These are phyloP conservation scores for Alisma plantagoaquatica DNA, from an alignment of 106 monocot species.

Conservation along the genomic window DNA sequence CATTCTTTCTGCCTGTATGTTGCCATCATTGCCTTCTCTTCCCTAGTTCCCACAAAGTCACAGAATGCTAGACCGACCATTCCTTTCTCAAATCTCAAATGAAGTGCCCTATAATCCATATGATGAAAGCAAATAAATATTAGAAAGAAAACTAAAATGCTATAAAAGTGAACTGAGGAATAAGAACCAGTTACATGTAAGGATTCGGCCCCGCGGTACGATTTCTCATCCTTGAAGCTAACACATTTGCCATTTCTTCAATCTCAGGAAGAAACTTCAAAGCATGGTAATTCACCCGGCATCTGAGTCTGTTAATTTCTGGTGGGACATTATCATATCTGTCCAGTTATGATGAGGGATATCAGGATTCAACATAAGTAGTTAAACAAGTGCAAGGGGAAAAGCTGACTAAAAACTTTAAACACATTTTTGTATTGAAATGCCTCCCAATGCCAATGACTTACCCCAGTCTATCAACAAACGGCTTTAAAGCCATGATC, in stretches of 20 bases:
- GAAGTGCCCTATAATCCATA: conserved; percentile 99
- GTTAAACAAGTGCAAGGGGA: too few relatives aligned
- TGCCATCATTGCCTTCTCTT: conserved; percentile 97
- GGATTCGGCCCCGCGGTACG: conserved; percentile 67
- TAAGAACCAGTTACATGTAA: conserved; percentile 57
- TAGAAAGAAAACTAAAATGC: not conserved
- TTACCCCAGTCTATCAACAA: conserved; percentile 96
- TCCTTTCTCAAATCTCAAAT: conserved; percentile 97
- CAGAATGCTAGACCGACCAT: conserved; percentile 99
- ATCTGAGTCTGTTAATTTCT: conserved; percentile 93
- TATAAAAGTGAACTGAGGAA: conserved; percentile 2
- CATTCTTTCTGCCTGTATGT: conserved; percentile 92
- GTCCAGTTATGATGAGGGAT: conserved; percentile 10
- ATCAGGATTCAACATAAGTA: too few relatives aligned
- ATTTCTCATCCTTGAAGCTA: conserved; percentile 91
- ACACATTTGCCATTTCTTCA: conserved; percentile 78
- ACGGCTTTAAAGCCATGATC: conserved; percentile 95
- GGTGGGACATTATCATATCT: conserved; percentile 94
- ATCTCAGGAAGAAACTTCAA: conserved; percentile 93
- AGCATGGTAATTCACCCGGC: conserved; percentile 98
- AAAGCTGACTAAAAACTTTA: too few relatives aligned
- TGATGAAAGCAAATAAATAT: too few relatives aligned
- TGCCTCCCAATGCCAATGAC: too few relatives aligned
- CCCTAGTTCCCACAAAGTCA: conserved; percentile 98
- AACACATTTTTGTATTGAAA: too few relatives aligned